Evolutionary conservation across 768 basidiomycete genomes (phyloP).

Genomic region (Lentinula guzmanii): DNA sequence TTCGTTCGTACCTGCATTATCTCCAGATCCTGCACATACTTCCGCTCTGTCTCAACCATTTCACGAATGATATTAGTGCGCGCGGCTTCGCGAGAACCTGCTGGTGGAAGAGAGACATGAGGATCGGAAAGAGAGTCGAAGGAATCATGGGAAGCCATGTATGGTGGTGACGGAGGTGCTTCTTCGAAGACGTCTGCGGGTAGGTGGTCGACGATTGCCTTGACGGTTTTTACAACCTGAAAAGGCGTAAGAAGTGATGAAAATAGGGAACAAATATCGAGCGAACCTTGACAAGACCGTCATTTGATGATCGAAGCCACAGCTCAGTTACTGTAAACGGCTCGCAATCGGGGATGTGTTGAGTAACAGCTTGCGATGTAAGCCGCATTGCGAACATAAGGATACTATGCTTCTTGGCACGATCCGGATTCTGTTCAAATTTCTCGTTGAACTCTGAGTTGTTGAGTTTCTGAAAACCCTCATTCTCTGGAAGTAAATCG

Average conservation of each 20-base stretch:
- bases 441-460: constrained; percentile 62
- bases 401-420: constrained; percentile 84
- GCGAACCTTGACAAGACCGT: constrained; percentile 89
- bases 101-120: constrained; percentile 30
- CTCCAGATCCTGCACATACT: constrained; percentile 95
- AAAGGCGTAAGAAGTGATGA: neutral
- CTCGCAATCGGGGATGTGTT: constrained; percentile 64
- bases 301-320: constrained; percentile 85
- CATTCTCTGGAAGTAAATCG: constrained; percentile 75
- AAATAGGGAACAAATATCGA: neutral
- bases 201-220: constrained; percentile 73
- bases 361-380: constrained; percentile 52
- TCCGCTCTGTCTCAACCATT: constrained; percentile 91
- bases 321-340: constrained; percentile 90
- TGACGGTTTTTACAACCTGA: constrained; percentile 87
- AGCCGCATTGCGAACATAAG: constrained; percentile 90
- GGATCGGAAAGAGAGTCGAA: constrained; percentile 50
- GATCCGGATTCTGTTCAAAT: constrained; percentile 69
- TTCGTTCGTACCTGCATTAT: constrained; percentile 77
- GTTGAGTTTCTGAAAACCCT: constrained; percentile 51
- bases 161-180: constrained; percentile 51
- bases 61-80: constrained; percentile 80
- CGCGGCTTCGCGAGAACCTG: constrained; percentile 58
- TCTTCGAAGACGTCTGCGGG: constrained; percentile 65
- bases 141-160: constrained; percentile 50